Percentiles rank a stretch among this genome's conserved stretches.
Conservation (phyloP, 192 early-diverging fungal species). For the Coemansia furcata region DNA sequence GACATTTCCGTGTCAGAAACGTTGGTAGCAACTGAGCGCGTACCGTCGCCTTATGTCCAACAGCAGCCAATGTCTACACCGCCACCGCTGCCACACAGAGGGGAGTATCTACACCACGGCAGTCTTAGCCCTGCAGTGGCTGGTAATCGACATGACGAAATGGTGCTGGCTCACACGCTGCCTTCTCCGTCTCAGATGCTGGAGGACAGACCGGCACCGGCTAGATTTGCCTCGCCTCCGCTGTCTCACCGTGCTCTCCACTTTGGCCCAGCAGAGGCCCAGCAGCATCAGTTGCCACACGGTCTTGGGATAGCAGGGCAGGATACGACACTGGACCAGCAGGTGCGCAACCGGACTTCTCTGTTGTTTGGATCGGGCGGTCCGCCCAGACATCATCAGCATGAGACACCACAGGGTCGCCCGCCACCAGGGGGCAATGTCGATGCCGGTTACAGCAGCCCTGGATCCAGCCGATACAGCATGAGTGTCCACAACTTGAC, state of each 20-base stretch:
- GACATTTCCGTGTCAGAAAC: background rate
- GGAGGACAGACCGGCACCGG: background rate
- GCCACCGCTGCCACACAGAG: background rate
- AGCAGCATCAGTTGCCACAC: background rate
- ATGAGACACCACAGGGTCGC: conserved; percentile 6
- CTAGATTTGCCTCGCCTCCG: background rate
- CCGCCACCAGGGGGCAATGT: background rate
- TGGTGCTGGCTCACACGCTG: background rate
- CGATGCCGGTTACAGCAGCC: conserved; percentile 14
- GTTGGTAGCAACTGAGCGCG: background rate
- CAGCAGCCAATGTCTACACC: background rate
- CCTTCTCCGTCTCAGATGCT: conserved; percentile 9
- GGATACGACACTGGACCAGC: conserved; percentile 13
- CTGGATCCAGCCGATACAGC: conserved; percentile 33
- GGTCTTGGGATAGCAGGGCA: background rate
- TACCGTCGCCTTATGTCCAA: background rate
- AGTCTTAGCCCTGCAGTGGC: conserved; percentile 1
- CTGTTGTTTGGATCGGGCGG: background rate
- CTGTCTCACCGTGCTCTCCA: background rate
- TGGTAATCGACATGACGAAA: background rate
- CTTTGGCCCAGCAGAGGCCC: background rate
- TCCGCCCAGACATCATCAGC: background rate
- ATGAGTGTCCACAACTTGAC: conserved; percentile 52
- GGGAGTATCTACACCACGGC: background rate
- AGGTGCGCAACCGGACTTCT: conserved; percentile 12